Conservation (phyloP, 2,329 filamentous ascomycete species). For the Neofusicoccum umdonicola region DNA sequence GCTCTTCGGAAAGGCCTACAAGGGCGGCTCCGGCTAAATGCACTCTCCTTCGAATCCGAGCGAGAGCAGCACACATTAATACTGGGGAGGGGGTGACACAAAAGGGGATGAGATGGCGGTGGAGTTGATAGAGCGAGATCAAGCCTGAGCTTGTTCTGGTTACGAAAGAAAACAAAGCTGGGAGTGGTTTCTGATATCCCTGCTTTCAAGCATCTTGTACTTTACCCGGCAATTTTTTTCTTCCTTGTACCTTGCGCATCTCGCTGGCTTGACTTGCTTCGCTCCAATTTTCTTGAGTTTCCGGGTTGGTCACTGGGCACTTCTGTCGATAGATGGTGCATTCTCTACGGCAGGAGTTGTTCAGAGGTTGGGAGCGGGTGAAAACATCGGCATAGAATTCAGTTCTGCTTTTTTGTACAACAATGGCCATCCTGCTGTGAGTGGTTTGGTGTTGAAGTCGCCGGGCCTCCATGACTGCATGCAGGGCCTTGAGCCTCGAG, state of each 20-base stretch:
- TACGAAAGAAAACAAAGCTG: constrained; percentile 36
- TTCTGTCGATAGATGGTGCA: constrained; percentile 26
- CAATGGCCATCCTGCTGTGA: not conserved
- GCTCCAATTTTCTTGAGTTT: constrained; percentile 22
- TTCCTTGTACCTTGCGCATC: constrained; percentile 21
- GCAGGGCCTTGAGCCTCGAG: not conserved
- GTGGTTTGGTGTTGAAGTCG: not conserved
- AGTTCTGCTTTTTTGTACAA: constrained; percentile 21
- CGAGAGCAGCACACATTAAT: not conserved
- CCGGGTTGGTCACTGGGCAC: constrained; percentile 20
- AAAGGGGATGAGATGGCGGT: constrained; percentile 22
- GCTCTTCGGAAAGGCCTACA: constrained; percentile 99
- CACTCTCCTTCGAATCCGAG: constrained; percentile 17
- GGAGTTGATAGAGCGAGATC: constrained; percentile 34
- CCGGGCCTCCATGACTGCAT: not conserved
- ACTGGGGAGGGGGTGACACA: constrained; percentile 20
- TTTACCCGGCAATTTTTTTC: constrained; percentile 38
- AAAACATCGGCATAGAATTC: constrained; percentile 40
- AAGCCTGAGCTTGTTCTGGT: constrained; percentile 43
- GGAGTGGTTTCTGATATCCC: constrained; percentile 19
- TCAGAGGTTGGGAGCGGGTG: constrained; percentile 29
- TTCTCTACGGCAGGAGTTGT: constrained; percentile 11
- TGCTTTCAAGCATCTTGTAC: constrained; percentile 37
- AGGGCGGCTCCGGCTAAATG: constrained; percentile 53
- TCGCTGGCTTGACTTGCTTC: constrained; percentile 14